These are phyloP conservation scores for Cladophialophora yegresii DNA, from an alignment of 2,329 filamentous ascomycete genomes.

Conservation along the genomic window DNA sequence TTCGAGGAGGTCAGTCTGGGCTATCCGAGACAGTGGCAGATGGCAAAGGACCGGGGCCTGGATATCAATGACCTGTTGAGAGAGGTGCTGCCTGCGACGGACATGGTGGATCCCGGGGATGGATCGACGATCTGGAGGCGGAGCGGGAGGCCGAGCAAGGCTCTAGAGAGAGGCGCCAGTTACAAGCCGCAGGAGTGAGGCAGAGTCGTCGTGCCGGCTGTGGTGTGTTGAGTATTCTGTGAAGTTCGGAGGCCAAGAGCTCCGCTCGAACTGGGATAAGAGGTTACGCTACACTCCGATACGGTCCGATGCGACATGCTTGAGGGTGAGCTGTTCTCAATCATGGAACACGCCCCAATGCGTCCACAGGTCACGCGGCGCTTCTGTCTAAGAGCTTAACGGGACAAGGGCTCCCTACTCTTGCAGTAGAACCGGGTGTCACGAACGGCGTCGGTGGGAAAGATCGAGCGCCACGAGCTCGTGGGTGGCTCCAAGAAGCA, in stretches of 20 bases:
- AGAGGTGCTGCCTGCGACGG: slow-evolving; percentile 32
- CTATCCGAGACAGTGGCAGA: slow-evolving; percentile 37
- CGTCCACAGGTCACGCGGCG: neutral
- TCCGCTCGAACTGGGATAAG: too few relatives aligned
- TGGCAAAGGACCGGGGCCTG: slow-evolving; percentile 29
- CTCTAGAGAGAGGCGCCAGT: neutral
- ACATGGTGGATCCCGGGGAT: slow-evolving; percentile 28
- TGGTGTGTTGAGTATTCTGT: neutral
- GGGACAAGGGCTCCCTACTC: neutral
- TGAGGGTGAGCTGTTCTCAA: neutral
- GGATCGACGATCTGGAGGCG: slow-evolving; percentile 28
- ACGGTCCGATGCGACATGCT: neutral
- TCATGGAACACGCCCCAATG: too few relatives aligned
- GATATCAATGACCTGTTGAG: slow-evolving; percentile 34
- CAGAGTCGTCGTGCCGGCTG: neutral
- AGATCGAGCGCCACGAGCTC: neutral
- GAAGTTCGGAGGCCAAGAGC: neutral
- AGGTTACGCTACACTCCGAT: neutral
- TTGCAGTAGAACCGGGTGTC: neutral
- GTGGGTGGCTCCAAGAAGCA: too few relatives aligned
- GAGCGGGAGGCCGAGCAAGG: slow-evolving; percentile 18
- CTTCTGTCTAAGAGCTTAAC: neutral
- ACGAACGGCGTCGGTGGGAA: neutral
- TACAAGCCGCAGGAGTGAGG: neutral
- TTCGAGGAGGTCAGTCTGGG: slow-evolving; percentile 37